Percentiles rank a stretch among this genome's conserved stretches.
Conservation (phyloP, 345 rosid genomes). For the Triadica sebifera region DNA sequence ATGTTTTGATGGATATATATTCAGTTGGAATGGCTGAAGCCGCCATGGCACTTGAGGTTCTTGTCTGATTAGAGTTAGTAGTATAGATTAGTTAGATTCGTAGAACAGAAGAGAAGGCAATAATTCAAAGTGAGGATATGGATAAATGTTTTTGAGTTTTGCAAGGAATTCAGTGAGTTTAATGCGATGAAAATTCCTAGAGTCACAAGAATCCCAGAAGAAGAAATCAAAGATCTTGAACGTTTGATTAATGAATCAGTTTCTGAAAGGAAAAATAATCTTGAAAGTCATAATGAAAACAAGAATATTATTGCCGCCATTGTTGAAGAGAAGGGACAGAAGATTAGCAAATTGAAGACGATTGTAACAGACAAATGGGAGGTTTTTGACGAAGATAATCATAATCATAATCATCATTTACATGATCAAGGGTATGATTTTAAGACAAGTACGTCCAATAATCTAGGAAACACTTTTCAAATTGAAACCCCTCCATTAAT, state of each 20-base stretch:
- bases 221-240: conserved; percentile 48
- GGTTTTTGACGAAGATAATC: conserved; percentile 47
- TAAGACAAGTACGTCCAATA: neutral
- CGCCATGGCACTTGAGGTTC: conserved; percentile 44
- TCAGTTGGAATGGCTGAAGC: conserved; percentile 46
- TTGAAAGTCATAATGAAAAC: conserved; percentile 1
- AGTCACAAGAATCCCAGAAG: conserved; percentile 41
- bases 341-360: conserved; percentile 30
- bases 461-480: neutral
- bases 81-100: no score
- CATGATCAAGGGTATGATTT: neutral
- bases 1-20: conserved; percentile 39
- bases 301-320: neutral
- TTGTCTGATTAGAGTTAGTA: no score
- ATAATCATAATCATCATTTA: neutral
- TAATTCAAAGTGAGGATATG: conserved; percentile 46
- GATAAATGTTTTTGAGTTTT: conserved; percentile 46
- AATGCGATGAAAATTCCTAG: conserved; percentile 53
- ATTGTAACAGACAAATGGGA: conserved; percentile 59
- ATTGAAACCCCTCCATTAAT: neutral
- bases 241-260: conserved; percentile 35
- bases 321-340: neutral
- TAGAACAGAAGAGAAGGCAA: conserved; percentile 54
- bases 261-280: conserved; percentile 9
- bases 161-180: conserved; percentile 44